Conservation (phyloP, 495 filamentous ascomycete genomes). For the Aspergillus ellipticus region DNA sequence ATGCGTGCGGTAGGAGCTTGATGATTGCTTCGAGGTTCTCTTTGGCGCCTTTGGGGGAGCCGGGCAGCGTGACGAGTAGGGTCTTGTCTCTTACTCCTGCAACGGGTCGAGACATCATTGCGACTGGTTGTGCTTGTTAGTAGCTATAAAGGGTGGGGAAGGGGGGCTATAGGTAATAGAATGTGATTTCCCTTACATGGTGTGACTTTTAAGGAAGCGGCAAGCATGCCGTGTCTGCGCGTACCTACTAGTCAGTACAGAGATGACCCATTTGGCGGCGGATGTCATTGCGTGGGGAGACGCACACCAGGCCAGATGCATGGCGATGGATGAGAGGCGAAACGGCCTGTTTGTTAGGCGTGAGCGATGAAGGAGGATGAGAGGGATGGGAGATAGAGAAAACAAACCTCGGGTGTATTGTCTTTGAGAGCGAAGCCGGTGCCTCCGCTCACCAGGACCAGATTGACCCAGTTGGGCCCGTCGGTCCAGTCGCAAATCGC, state of each 20-base stretch:
- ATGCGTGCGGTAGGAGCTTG: conserved; percentile 89
- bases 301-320: conserved; percentile 83
- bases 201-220: conserved; percentile 78
- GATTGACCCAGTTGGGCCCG: conserved; percentile 54
- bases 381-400: neutral
- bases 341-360: conserved; percentile 63
- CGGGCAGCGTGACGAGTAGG: conserved; percentile 86
- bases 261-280: conserved; percentile 9
- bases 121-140: conserved; percentile 54
- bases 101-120: conserved; percentile 94
- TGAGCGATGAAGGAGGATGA: conserved; percentile 16
- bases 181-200: conserved; percentile 62
- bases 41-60: conserved; percentile 92
- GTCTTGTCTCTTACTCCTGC: conserved; percentile 83
- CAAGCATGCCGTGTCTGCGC: conserved; percentile 82
- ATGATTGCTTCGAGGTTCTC: conserved; percentile 94
- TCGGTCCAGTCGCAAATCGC: conserved; percentile 69
- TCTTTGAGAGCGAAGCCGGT: conserved; percentile 93
- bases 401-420: conserved; percentile 76
- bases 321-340: conserved; percentile 76
- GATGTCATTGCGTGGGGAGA: conserved; percentile 12
- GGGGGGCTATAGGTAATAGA: conserved; percentile 12
- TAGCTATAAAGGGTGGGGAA: conserved; percentile 3
- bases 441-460: conserved; percentile 85
- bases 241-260: conserved; percentile 23